Evolutionary conservation across 2,329 filamentous ascomycete species (phyloP), one percentile per base, ranked within the genome.

Genomic region (Fusarium temperatum): DNA sequence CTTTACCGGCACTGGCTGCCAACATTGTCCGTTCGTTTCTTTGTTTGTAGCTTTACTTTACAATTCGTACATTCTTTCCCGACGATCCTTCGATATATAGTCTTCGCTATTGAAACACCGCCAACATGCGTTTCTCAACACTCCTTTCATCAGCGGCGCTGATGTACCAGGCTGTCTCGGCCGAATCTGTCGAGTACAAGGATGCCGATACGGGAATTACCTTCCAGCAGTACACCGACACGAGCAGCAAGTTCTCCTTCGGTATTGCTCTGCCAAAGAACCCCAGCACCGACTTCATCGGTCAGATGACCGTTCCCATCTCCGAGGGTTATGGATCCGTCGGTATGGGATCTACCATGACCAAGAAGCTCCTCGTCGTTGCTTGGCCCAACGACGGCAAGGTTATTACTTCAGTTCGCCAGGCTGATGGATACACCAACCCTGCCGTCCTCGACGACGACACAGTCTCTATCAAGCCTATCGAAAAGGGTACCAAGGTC

Each of bases 371-470:
- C 7, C 85, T 92, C 59, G 81, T 92, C 22, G 82, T 90, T 72
- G 88, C 88, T 6, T 92, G 88, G 85, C 86, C 89, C 8, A 83
- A 87, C 70, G 84, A 86, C 26, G 83, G 84, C 22, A 79, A 88
- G 41, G 83, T 92, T 56, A 81, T 88, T 35, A 90, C 89, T 0
- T 88, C 88, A 3, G 88, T 92, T 80, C 85, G 87, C 60, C 90
- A 87, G 75, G 85, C 88, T 8, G 85, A 84, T 8, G 90, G 89
- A 54, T 93, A 92, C 77, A 84, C 85, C 32, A 83, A 85, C 68
- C 91, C 91, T 0, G 84, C 85, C 1, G 76, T 87, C 41, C 93
- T 93, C 80, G 84, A 85, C 2, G 92, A 92, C 62, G 84, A 89
- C 71, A 90, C 91, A 1, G 62, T 78, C 39, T 54, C 67, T 2